Conservation (phyloP, 768 basidiomycete genomes). For the Hebeloma cylindrosporum region DNA sequence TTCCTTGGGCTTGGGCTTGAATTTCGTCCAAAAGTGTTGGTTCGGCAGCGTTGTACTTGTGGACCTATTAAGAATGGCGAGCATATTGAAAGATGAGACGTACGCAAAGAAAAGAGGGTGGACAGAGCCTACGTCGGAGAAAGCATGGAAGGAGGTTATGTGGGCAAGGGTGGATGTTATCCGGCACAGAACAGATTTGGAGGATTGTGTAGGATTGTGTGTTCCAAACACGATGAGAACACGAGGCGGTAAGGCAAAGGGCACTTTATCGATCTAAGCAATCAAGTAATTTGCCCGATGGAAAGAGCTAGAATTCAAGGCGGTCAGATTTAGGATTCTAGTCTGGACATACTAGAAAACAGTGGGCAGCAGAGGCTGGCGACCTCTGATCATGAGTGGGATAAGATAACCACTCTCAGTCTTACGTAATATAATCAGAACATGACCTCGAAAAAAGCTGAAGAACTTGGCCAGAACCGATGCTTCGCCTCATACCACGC, state of each 20-base stretch:
- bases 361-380: too few species aligned
- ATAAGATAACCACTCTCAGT: too few species aligned
- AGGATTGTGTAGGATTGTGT: constrained; percentile 22
- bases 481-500: constrained; percentile 29
- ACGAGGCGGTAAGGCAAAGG: constrained; percentile 51
- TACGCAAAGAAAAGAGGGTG: constrained; percentile 24
- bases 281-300: constrained; percentile 16
- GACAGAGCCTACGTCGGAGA: constrained; percentile 69
- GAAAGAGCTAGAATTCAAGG: background rate
- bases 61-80: constrained; percentile 50
- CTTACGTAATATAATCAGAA: too few species aligned
- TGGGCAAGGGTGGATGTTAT: constrained; percentile 25
- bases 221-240: constrained; percentile 42
- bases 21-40: constrained; percentile 60
- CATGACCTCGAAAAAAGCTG: too few species aligned
- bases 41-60: constrained; percentile 61
- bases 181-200: constrained; percentile 29
- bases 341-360: too few species aligned
- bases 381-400: too few species aligned
- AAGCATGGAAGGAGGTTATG: constrained; percentile 51
- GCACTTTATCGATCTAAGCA: constrained; percentile 26
- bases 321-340: too few species aligned
- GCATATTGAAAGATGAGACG: constrained; percentile 32
- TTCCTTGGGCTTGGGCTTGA: constrained; percentile 74
- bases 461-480: too few species aligned